Percentiles rank a stretch among this genome's conserved stretches.
phyloP scores from a whole-genome alignment of 129 eudicot species.

The Glebionis coronaria region DNA sequence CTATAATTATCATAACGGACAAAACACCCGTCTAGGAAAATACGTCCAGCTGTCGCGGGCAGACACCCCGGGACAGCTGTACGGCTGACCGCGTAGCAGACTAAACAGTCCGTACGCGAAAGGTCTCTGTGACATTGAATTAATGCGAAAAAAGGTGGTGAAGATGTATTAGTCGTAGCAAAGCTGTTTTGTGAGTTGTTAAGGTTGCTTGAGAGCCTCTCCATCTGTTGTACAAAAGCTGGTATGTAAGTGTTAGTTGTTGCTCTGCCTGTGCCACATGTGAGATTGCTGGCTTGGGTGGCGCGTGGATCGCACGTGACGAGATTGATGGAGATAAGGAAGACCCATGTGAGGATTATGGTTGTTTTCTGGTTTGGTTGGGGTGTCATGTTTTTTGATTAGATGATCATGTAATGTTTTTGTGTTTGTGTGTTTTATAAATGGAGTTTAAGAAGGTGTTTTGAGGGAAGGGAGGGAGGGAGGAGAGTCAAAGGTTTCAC shows the following conservation, averaged over 20 bases:
- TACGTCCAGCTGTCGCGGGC: constrained; percentile 45
- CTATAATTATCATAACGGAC: constrained; percentile 52
- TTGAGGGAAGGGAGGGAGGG: no score
- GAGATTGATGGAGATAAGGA: constrained; percentile 13
- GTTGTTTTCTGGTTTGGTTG: not conserved
- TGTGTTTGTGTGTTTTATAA: constrained; percentile 19
- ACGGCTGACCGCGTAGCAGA: constrained; percentile 77
- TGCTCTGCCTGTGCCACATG: constrained; percentile 42
- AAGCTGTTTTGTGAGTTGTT: constrained; percentile 28
- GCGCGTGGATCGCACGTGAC: constrained; percentile 52
- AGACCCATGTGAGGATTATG: constrained; percentile 9
- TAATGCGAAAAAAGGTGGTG: constrained; percentile 38
- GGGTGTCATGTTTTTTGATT: constrained; percentile 4
- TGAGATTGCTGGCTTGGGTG: constrained; percentile 38
- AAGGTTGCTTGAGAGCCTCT: constrained; percentile 35
- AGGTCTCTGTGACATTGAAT: constrained; percentile 62
- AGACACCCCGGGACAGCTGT: constrained; percentile 70
- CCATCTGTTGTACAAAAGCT: constrained; percentile 52
- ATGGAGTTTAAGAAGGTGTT: constrained; percentile 8
- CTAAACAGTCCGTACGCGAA: constrained; percentile 60
- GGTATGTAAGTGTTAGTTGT: constrained; percentile 47
- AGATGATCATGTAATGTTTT: constrained; percentile 11
- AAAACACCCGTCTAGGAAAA: constrained; percentile 69
- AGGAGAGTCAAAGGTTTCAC: constrained; percentile 40
- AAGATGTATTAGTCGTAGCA: constrained; percentile 26